These are phyloP conservation scores for Phanerochaete carnosa DNA, from an alignment of 768 basidiomycete genomes.

Conservation along the genomic window DNA sequence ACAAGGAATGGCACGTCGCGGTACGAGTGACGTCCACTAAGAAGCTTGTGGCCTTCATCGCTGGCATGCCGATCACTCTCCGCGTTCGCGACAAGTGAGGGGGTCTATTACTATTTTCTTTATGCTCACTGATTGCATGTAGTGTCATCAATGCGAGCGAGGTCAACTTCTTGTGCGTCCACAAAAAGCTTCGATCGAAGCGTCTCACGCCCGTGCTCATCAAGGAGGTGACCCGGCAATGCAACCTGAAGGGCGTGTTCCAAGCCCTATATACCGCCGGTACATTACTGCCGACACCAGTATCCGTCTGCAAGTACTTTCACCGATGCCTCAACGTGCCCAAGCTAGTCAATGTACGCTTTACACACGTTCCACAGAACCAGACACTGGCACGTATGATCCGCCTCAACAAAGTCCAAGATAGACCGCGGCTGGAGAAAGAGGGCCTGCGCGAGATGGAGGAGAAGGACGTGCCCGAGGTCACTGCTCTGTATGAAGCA, in stretches of 20 bases:
- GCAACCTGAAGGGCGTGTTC: constrained; percentile 85
- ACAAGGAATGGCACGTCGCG: constrained; percentile 93
- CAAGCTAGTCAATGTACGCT: constrained; percentile 88
- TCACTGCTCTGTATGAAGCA: constrained; percentile 64
- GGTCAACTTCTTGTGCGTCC: constrained; percentile 96
- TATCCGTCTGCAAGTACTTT: constrained; percentile 73
- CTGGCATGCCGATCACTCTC: constrained; percentile 83
- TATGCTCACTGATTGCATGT: constrained; percentile 1
- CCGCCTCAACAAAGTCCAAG: constrained; percentile 65
- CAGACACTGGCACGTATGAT: constrained; percentile 93
- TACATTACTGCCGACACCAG: constrained; percentile 88
- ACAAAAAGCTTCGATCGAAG: constrained; percentile 96
- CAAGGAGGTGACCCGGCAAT: constrained; percentile 94
- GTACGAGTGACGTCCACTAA: constrained; percentile 88
- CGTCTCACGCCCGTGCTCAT: constrained; percentile 94
- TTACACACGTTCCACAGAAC: constrained; percentile 82
- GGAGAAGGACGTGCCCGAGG: constrained; percentile 67
- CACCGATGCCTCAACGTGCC: constrained; percentile 90
- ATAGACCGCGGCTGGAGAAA: constrained; percentile 37
- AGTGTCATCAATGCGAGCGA: constrained; percentile 76
- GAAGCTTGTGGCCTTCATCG: constrained; percentile 95
- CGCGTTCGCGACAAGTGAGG: constrained; percentile 82
- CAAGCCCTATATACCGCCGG: constrained; percentile 98
- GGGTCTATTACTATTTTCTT: not conserved
- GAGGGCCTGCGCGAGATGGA: constrained; percentile 87